A percentile compares a stretch with the other conserved stretches of the same genome.
phyloP scores from a whole-genome alignment of 2,329 filamentous ascomycete species.

The Microcera coccophila region DNA sequence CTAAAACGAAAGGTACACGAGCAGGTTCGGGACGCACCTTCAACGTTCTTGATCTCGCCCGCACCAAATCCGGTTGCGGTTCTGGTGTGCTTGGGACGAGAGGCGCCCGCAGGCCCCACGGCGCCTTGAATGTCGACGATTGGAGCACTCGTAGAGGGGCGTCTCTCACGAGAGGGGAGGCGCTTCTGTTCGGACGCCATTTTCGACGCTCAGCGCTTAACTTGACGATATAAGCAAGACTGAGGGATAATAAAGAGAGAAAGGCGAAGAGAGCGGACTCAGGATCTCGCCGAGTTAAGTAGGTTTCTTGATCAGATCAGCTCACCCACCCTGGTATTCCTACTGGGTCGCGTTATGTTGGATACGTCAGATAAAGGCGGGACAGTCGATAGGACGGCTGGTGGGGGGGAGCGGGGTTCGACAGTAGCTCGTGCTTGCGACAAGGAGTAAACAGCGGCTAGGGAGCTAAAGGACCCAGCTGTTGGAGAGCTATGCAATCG shows the following conservation, averaged over 20 bases:
- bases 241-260: conserved; percentile 7
- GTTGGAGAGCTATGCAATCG: not conserved
- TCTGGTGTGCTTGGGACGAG: conserved; percentile 90
- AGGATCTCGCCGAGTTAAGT: conserved; percentile 17
- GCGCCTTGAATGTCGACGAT: conserved; percentile 83
- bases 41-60: conserved; percentile 86
- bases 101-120: conserved; percentile 79
- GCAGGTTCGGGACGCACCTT: conserved; percentile 54
- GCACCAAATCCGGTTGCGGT: conserved; percentile 94
- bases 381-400: not conserved
- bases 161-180: conserved; percentile 65
- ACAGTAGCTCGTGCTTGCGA: not conserved
- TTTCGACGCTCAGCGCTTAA: conserved; percentile 7
- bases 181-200: conserved; percentile 36
- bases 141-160: conserved; percentile 75
- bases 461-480: not conserved
- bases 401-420: conserved; percentile 1
- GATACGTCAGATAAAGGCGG: conserved; percentile 1
- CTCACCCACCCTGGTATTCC: conserved; percentile 20
- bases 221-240: conserved; percentile 1
- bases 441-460: not conserved
- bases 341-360: not conserved
- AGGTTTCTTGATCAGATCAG: conserved; percentile 25
- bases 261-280: conserved; percentile 9
- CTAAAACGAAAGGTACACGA: not conserved